Percentiles rank a stretch among this genome's conserved stretches.
phyloP scores from a whole-genome alignment of 192 early-diverging fungal genomes.

The Endogone sp. region DNA sequence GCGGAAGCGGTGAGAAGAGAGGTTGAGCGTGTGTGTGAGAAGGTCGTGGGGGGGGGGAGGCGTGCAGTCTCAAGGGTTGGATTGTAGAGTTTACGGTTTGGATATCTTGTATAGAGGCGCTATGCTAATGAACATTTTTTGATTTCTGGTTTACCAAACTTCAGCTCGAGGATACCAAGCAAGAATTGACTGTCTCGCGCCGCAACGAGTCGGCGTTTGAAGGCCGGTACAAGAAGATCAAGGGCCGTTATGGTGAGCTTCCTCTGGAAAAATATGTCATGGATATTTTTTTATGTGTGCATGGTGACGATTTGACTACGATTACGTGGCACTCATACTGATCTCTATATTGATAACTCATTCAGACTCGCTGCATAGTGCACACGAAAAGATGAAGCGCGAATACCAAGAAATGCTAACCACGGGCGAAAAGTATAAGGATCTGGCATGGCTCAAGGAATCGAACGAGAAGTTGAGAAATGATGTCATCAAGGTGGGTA shows the following conservation, averaged over 20 bases:
- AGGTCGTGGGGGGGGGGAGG: too few species aligned
- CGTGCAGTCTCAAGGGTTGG: too few species aligned
- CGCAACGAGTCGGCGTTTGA: slow-evolving; percentile 33
- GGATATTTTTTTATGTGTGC: not conserved
- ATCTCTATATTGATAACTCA: not conserved
- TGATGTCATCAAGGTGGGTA: slow-evolving; percentile 17
- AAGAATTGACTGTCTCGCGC: slow-evolving; percentile 29
- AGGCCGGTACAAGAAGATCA: slow-evolving; percentile 33
- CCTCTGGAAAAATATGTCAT: not conserved
- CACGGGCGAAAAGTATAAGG: slow-evolving; percentile 1
- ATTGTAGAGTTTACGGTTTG: too few species aligned
- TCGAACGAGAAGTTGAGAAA: slow-evolving; percentile 25
- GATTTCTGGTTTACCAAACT: slow-evolving; percentile 16
- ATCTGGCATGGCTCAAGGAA: slow-evolving; percentile 21
- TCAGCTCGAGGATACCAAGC: slow-evolving; percentile 40
- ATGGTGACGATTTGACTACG: too few species aligned
- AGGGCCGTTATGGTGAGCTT: slow-evolving; percentile 31
- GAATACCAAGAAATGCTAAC: slow-evolving; percentile 21
- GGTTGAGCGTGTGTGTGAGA: too few species aligned
- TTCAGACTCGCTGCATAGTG: slow-evolving; percentile 26
- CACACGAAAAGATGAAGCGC: slow-evolving; percentile 27
- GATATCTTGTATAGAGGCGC: too few species aligned
- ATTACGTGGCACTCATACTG: too few species aligned
- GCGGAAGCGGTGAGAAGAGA: too few species aligned
- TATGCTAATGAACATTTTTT: slow-evolving; percentile 22